These are phyloP conservation scores for Hsuehochloa calcarea DNA, from an alignment of 176 grass and related monocot species.

Conservation along the genomic window DNA sequence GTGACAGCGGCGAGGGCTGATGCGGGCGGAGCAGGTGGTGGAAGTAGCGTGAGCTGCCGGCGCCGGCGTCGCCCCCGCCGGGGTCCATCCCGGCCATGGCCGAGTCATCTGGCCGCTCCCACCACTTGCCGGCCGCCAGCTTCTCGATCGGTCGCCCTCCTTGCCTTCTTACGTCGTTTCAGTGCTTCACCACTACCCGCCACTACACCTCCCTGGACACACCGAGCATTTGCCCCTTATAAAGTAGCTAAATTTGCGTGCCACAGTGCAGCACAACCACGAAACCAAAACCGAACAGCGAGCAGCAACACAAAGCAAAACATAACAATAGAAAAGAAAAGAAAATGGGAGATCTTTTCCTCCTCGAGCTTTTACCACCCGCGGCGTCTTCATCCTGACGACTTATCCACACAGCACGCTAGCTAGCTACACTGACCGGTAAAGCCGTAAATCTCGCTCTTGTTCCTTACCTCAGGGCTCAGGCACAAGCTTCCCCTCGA, in stretches of 20 bases:
- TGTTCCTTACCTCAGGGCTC: conserved; percentile 47
- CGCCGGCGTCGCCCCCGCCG: conserved; percentile 38
- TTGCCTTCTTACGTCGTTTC: neutral
- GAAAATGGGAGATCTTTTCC: conserved; percentile 21
- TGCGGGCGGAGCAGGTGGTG: conserved; percentile 72
- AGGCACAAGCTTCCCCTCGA: conserved; percentile 30
- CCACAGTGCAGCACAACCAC: conserved; percentile 12
- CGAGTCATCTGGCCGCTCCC: conserved; percentile 79
- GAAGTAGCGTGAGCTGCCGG: conserved; percentile 59
- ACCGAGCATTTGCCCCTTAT: neutral
- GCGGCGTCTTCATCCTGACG: conserved; percentile 23
- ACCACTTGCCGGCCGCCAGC: conserved; percentile 98
- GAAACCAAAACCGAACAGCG: neutral
- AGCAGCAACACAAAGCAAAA: neutral
- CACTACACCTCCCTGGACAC: neutral
- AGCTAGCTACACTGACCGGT: conserved; percentile 1
- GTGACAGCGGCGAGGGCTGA: conserved; percentile 51
- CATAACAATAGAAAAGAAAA: neutral
- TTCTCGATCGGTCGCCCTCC: conserved; percentile 43
- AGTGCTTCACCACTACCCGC: neutral
- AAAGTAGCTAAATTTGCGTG: conserved; percentile 48
- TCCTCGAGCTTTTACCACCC: neutral
- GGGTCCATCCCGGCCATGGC: conserved; percentile 70
- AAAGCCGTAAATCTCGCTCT: conserved; percentile 15
- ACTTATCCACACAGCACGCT: neutral